phyloP scores from a whole-genome alignment of 768 basidiomycete species.

The Xerocomellus chrysenteron region DNA sequence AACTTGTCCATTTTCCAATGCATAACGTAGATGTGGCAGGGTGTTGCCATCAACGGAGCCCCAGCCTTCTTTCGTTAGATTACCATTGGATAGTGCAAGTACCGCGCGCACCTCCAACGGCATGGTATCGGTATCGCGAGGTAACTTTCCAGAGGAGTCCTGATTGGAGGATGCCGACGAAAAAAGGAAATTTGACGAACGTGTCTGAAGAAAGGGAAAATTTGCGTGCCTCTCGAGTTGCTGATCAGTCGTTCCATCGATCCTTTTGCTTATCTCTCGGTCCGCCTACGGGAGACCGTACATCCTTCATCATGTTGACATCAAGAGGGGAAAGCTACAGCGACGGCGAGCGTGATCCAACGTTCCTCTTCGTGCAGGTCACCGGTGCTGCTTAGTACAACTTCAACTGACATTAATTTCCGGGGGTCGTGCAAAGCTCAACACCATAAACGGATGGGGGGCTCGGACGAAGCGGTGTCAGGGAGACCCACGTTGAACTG shows the following conservation, averaged over 20 bases:
- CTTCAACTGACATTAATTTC: not conserved
- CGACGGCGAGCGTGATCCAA: not conserved
- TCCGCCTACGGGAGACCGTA: not conserved
- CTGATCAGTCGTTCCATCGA: too few relatives aligned
- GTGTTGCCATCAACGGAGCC: not conserved
- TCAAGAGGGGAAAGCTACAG: too few relatives aligned
- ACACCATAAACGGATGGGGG: not conserved
- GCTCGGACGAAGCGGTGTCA: not conserved
- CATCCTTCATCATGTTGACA: too few relatives aligned
- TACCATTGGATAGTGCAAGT: not conserved
- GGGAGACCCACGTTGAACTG: not conserved
- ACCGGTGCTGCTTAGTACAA: not conserved
- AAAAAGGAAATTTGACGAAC: too few relatives aligned
- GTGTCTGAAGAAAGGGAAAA: too few relatives aligned
- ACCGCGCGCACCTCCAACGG: not conserved
- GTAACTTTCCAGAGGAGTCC: not conserved
- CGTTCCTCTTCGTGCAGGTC: too few relatives aligned
- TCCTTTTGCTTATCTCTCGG: not conserved
- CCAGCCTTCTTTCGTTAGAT: not conserved
- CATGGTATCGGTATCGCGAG: not conserved
- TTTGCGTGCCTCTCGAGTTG: too few relatives aligned
- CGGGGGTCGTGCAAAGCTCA: not conserved
- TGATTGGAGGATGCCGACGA: too few relatives aligned
- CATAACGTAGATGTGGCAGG: not conserved
- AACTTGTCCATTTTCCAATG: slow-evolving; percentile 14